Conservation (phyloP, 805 yeast genomes). For the Yarrowia sp. region DNA sequence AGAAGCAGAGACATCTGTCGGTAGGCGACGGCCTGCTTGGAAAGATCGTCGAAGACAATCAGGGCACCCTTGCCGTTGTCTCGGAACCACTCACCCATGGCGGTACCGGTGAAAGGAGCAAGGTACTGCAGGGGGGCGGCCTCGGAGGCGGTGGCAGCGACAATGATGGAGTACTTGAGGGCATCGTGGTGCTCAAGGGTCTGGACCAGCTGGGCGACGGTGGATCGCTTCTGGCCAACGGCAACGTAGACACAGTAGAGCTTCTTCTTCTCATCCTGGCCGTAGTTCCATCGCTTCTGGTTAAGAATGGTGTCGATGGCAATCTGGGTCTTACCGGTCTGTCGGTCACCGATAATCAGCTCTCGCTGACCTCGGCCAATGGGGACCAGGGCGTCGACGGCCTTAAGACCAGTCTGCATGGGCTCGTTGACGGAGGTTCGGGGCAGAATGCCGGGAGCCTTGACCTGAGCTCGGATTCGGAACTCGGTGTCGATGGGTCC, state of each 20-base stretch:
- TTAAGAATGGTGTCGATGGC: slow-evolving; percentile 97
- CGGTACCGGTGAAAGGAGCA: slow-evolving; percentile 99
- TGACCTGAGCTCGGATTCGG: slow-evolving; percentile 94
- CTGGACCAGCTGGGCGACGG: slow-evolving; percentile 99
- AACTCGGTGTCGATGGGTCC: slow-evolving; percentile 92
- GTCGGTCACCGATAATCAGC: slow-evolving; percentile 99
- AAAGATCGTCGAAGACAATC: slow-evolving; percentile 96
- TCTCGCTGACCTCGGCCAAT: slow-evolving; percentile 99
- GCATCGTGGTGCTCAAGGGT: slow-evolving; percentile 98
- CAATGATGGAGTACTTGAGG: slow-evolving; percentile 94
- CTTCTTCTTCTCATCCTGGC: slow-evolving; percentile 94
- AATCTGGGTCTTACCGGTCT: slow-evolving; percentile 99
- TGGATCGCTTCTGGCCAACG: slow-evolving; percentile 99
- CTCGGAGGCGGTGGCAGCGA: slow-evolving; percentile 99
- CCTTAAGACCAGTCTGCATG: slow-evolving; percentile 99
- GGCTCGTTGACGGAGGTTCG: slow-evolving; percentile 99
- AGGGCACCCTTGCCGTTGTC: slow-evolving; percentile 98
- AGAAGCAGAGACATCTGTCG: slow-evolving; percentile 97
- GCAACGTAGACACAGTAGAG: slow-evolving; percentile 99
- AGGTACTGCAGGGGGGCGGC: slow-evolving; percentile 99
- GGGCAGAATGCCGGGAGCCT: slow-evolving; percentile 99
- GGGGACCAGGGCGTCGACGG: slow-evolving; percentile 99
- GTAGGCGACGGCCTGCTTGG: slow-evolving; percentile 99
- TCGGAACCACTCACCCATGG: slow-evolving; percentile 99
- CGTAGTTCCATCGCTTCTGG: slow-evolving; percentile 98